Base-by-base conservation (phyloP, 768 basidiomycete species). In the Suillus weaverae region DNA sequence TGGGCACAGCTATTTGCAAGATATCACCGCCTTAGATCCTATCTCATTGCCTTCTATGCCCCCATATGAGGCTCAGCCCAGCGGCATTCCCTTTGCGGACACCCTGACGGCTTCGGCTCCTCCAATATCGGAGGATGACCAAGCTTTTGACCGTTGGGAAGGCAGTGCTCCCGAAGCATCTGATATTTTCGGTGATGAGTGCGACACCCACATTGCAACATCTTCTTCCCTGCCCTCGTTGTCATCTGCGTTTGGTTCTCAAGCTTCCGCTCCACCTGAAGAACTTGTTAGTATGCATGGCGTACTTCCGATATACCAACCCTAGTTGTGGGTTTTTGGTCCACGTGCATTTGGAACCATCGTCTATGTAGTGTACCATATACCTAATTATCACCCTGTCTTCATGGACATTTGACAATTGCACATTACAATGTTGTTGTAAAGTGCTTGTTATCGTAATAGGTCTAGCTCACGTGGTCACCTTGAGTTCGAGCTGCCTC, bases 51-150 rank as follows among this genome's bases (percentile, higher is more conserved):
- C 53, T 26, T 57, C 38, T 11, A 59, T 59, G 26, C 57, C 57
- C 38, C 57, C 57, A 3, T 59, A 59, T 11, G 57, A 59, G 30
- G 30, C 26, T 13, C 38, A 6, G 11, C 30, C 57, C 33, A 77
- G 77, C 61, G 75, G 77, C 30, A 77, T 80, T 43, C 72, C 76
- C 16, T 62, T 76, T 26, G 70, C 73, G 54, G 69, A 69, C 26
- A 67, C 69, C 39, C 66, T 81, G 36, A 69, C 78, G 22, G 83
- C 86, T n/a, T 86, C 86, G 61, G 85, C 85, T 3, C 84, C 84
- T 51, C 64, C 67, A 26, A 62, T 71, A 50, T 77, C 75, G 41
- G 67, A 67, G 26, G 71, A 66, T 55, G 70, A 72, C 46, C 66
- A 66, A 33, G 39, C 66, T 30, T 72, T 67, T 54, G 68, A 66